Base-by-base conservation (phyloP, 1,284 basidiomycete genomes). In the Veloboletus limbatus region DNA sequence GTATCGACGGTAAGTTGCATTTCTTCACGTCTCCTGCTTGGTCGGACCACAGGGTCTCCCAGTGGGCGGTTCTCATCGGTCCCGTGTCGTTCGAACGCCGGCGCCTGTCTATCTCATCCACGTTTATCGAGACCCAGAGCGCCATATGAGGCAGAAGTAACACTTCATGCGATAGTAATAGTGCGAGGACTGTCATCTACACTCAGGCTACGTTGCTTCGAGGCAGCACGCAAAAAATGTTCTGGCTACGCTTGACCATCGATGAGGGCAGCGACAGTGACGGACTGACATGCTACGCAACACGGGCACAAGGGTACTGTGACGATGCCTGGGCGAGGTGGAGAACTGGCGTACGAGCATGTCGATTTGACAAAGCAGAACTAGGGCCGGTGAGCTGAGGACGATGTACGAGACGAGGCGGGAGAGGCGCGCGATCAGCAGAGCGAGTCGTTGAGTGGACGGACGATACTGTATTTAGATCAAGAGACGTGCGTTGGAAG, bases 21-120 rank as follows among this genome's bases (percentile, higher is more conserved):
- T 28, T 41, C 35, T 40, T 45, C 40, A 26, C 24, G 43, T 47
- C 13, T 44, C 22, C 14, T 20, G 37, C 6, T 1, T 27, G 26
- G n/a, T n/a, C n/a, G n/a, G n/a, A n/a, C n/a, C n/a, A n/a, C n/a
- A n/a, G n/a, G n/a, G n/a, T n/a, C n/a, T n/a, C n/a, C n/a, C n/a
- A n/a, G n/a, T n/a, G n/a, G n/a, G n/a, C n/a, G n/a, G n/a, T n/a
- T n/a, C n/a, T n/a, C n/a, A n/a, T n/a, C 1, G 31, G 33, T 3
- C 42, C 57, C 0, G 21, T 50, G 24, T 73, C 69, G n/a, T 57
- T 63, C 6, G 70, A 71, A 40, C 68, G 69, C 16, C 73, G 68
- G n/a, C 73, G 68, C 55, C 71, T 76, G 50, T 82, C 81, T 2
- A 81, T 73, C 57, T 85, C 82, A 52, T 85, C 82, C 0, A 84